Evolutionary conservation across 805 yeast species (phyloP), one percentile per base, ranked within the genome.

Genomic region (Cyberlindnera maclurae): DNA sequence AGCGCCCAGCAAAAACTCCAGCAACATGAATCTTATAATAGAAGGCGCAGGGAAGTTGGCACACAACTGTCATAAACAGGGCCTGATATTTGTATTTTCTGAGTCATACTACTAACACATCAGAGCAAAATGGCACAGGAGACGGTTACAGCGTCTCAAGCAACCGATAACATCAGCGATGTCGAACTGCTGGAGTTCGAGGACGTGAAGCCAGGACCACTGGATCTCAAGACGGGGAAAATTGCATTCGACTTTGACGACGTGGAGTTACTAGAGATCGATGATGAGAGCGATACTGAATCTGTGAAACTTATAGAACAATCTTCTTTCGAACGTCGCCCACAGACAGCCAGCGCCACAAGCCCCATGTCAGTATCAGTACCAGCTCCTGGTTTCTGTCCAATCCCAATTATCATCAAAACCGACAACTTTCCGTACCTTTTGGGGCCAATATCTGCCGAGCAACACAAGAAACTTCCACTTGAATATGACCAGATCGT

Each of bases 401-500:
- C 51, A 10, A 35, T 50, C 10, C 52, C 56, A 11, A 42, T 54
- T 10, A 44, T 54, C 18, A 31, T 54, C 2, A 36, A 46, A 10
- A 47, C 51, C 2, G 35, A 42, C 13, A 40, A 40, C 29, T 49
- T 44, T 11, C 51, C 52, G 7, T 51, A 51, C 24, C 33, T 51
- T 2, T 29, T 54, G 11, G 41, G 50, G 2, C 55, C 57, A 5
- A 29, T 49, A n/a, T 17, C 41, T 1, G 29, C 36, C 3, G 47
- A 36, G 5, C 29, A 15, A 3, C 22, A 31, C 3, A 15, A 22
- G 1, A 26, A 12, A 8, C 33, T 51, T 1, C 42, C 49, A 1
- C 2, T 33, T 3, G 36, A 43, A 27, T 49, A 41, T 22, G 50
- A 42, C 11, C 36, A 43, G 13, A 39, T 47, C 11, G 31, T 42